phyloP scores from a whole-genome alignment of 192 early-diverging fungal genomes.

The Entomortierella chlamydospora region DNA sequence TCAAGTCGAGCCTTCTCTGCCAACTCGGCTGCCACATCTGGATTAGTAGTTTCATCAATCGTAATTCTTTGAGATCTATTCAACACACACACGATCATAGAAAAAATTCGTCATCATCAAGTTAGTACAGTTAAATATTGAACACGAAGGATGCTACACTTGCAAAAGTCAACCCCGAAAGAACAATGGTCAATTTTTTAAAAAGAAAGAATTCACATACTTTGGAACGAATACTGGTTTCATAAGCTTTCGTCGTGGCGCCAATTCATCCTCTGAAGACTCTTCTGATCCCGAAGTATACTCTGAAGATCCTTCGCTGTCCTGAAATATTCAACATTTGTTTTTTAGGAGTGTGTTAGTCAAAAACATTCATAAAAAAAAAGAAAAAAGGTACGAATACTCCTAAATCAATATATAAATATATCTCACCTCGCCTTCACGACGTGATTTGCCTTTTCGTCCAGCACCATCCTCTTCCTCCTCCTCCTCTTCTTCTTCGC shows the following conservation, averaged over 20 bases:
- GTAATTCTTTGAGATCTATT: constrained; percentile 73
- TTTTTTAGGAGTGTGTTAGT: constrained; percentile 2
- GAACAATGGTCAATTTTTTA: no score
- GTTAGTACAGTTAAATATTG: no score
- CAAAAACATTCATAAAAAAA: no score
- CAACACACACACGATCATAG: no score
- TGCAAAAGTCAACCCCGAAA: no score
- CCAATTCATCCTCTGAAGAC: constrained; percentile 55
- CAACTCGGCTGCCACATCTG: constrained; percentile 66
- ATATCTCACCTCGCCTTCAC: constrained; percentile 55
- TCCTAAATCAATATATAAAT: background rate
- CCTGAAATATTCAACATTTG: no score
- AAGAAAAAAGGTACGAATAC: background rate
- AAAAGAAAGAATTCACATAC: constrained; percentile 64
- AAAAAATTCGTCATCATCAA: background rate
- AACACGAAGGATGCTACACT: no score
- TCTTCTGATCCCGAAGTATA: constrained; percentile 81
- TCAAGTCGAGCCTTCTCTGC: constrained; percentile 63
- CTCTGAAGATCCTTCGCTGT: constrained; percentile 62
- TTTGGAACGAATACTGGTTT: constrained; percentile 96
- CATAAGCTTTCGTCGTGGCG: constrained; percentile 62
- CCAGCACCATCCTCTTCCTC: constrained; percentile 42
- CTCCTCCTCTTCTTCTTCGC: constrained; percentile 59
- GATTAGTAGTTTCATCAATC: constrained; percentile 65
- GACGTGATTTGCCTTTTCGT: constrained; percentile 34